Conservation (phyloP, 805 yeast species). For the Cyberlindnera euphorbiae region DNA sequence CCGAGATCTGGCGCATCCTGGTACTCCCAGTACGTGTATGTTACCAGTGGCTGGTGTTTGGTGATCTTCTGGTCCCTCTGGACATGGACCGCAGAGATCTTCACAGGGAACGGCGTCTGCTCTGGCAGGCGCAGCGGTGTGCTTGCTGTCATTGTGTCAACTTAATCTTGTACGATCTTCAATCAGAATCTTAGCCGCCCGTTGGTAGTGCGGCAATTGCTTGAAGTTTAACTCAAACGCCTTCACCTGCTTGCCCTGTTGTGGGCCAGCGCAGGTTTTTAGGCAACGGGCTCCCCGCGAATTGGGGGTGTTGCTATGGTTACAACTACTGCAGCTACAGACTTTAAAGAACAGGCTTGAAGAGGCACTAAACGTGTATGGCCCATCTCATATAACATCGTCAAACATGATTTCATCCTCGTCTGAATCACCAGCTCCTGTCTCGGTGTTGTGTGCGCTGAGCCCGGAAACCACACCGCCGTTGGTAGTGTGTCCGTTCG, state of each 20-base stretch:
- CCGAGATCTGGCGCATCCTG: constrained; percentile 30
- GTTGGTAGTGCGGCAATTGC: no score
- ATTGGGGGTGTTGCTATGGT: no score
- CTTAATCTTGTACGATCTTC: neutral
- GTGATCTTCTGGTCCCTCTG: constrained; percentile 28
- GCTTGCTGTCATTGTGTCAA: constrained; percentile 19
- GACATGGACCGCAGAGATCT: constrained; percentile 31
- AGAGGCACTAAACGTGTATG: no score
- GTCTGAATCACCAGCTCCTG: constrained; percentile 22
- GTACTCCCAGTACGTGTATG: constrained; percentile 43
- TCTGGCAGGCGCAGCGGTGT: constrained; percentile 23
- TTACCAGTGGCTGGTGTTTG: constrained; percentile 34
- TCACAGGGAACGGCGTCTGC: constrained; percentile 35
- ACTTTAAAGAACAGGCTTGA: no score
- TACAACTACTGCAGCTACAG: no score
- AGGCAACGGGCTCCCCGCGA: no score
- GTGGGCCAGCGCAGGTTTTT: no score
- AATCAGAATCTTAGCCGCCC: neutral
- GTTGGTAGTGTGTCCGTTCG: no score
- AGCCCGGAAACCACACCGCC: constrained; percentile 21
- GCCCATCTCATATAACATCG: constrained; percentile 7
- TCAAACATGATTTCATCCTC: constrained; percentile 11
- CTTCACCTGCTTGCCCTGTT: no score
- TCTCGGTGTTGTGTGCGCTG: constrained; percentile 14
- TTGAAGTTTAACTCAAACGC: no score